Percentiles rank a stretch among this genome's conserved stretches.
phyloP scores from a whole-genome alignment of 371 early-diverging fungal genomes.

The Mortierella sp. region DNA sequence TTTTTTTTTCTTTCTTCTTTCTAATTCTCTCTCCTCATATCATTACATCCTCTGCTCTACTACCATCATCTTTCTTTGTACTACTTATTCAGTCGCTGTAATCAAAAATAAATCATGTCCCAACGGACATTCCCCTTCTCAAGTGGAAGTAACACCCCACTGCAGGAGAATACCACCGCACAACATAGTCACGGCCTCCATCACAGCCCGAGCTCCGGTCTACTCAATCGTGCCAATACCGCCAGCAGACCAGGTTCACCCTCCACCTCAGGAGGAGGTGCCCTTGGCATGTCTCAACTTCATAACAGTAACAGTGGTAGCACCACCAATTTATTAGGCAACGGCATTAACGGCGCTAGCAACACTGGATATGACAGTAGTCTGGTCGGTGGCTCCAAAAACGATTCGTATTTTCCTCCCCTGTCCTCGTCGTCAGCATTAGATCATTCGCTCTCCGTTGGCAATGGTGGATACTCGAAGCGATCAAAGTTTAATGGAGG shows the following conservation, averaged over 20 bases:
- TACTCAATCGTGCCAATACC: slow-evolving; percentile 39
- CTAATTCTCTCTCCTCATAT: background rate
- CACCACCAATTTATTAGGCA: slow-evolving; percentile 17
- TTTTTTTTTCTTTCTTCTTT: slow-evolving; percentile 3
- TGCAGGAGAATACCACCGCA: slow-evolving; percentile 13
- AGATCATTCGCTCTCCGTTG: slow-evolving; percentile 33
- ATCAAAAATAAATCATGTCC: slow-evolving; percentile 24
- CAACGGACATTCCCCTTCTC: slow-evolving; percentile 29
- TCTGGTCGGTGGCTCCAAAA: slow-evolving; percentile 7
- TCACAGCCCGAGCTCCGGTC: slow-evolving; percentile 34
- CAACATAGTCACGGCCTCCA: slow-evolving; percentile 22
- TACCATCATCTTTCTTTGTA: background rate
- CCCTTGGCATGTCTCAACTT: slow-evolving; percentile 12
- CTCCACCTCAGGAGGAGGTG: slow-evolving; percentile 2
- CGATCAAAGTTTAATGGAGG: slow-evolving; percentile 32
- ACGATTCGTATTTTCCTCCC: slow-evolving; percentile 35
- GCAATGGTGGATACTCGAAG: slow-evolving; percentile 34
- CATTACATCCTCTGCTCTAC: background rate
- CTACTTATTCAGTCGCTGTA: background rate
- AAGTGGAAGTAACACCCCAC: slow-evolving; percentile 17
- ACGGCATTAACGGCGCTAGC: slow-evolving; percentile 3
- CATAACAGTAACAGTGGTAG: slow-evolving; percentile 11
- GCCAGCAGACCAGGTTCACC: slow-evolving; percentile 51
- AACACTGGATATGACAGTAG: slow-evolving; percentile 10
- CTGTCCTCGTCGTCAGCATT: slow-evolving; percentile 16